A percentile compares a stretch with the other conserved stretches of the same genome.
These are phyloP conservation scores for Lipomyces sp. DNA, from an alignment of 805 yeast species.

Conservation along the genomic window DNA sequence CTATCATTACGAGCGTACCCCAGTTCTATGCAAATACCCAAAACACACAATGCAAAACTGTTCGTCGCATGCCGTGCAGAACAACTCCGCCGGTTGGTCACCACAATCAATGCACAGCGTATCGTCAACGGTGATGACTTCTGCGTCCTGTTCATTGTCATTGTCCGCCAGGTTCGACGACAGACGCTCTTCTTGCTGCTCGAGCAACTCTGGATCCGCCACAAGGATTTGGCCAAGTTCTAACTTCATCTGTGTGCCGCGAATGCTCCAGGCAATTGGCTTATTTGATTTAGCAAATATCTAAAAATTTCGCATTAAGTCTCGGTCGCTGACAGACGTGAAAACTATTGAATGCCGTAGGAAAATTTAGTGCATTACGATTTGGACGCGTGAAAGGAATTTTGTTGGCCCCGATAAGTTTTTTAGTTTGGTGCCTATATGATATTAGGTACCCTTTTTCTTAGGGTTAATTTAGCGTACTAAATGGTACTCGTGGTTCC, in stretches of 20 bases:
- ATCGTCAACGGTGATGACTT: constrained; percentile 5
- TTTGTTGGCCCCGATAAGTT: too few species aligned
- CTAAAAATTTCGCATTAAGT: background rate
- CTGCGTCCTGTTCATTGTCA: constrained; percentile 15
- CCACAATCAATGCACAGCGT: constrained; percentile 69
- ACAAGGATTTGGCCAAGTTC: constrained; percentile 27
- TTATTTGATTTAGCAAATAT: background rate
- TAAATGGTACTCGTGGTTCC: too few species aligned
- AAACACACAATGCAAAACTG: constrained; percentile 72
- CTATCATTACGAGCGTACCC: constrained; percentile 43
- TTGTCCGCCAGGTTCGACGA: constrained; percentile 11
- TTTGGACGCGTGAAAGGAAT: too few species aligned
- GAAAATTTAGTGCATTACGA: background rate
- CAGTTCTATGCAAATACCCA: constrained; percentile 70
- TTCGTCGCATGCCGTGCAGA: constrained; percentile 67
- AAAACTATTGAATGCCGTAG: background rate
- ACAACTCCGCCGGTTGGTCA: constrained; percentile 70
- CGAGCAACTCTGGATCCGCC: constrained; percentile 28
- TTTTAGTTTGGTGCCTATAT: too few species aligned
- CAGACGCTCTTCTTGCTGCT: constrained; percentile 23
- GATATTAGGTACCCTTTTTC: too few species aligned
- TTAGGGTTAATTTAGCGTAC: too few species aligned
- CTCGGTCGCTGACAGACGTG: background rate
- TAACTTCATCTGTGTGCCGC: constrained; percentile 24
- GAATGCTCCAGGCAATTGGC: background rate